Evolutionary conservation across 495 filamentous ascomycete genomes (phyloP), one percentile per base, ranked within the genome.

Genomic region (Penicillium atrosanguineum): DNA sequence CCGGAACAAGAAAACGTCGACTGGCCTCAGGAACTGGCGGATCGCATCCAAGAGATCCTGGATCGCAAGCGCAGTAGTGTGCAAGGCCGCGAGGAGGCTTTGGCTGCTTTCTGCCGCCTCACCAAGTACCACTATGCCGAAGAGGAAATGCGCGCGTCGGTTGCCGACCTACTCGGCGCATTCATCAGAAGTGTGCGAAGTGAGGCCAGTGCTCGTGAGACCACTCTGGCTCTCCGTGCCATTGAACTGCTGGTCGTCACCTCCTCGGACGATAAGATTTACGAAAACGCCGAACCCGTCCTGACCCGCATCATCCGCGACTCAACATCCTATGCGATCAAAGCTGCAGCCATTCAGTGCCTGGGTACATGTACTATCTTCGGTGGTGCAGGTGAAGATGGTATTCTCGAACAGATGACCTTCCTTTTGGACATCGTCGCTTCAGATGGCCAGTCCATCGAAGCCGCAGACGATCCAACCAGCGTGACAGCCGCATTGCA

Each of bases 401-500:
- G 83, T 18, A 86, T 84, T 1, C 77, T 88, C 44, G 86, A 92
- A 36, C 79, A 90, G 44, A 89, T 97, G 80, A 84, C 87, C 1
- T 93, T 88, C 55, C 70, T 96, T 26, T 73, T 96, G 16, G 91
- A 95, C 55, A 91, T 97, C 34, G 75, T 94, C 43, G 85, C 90
- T 42, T 91, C 87, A 18, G 92, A 98, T 56, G 94, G 94, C 1
- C 74, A 84, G 37, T 81, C 77, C 0, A 79, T 95, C 23, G 83
- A 81, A 8, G 93, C 93, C 7, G 72, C 74, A 11, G 92, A 97
- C 59, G 87, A 84, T 55, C 81, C 79, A 1, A 78, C 73, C 9
- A 84, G 91, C n/a, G 92, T 98, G 15, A 79, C 83, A 3, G 90
- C 93, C 0, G 91, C 93, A 3, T 78, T 95, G 6, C 84, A 90